These are phyloP conservation scores for Oryza longistaminata DNA, from an alignment of 176 grass and related monocot genomes.

Conservation along the genomic window DNA sequence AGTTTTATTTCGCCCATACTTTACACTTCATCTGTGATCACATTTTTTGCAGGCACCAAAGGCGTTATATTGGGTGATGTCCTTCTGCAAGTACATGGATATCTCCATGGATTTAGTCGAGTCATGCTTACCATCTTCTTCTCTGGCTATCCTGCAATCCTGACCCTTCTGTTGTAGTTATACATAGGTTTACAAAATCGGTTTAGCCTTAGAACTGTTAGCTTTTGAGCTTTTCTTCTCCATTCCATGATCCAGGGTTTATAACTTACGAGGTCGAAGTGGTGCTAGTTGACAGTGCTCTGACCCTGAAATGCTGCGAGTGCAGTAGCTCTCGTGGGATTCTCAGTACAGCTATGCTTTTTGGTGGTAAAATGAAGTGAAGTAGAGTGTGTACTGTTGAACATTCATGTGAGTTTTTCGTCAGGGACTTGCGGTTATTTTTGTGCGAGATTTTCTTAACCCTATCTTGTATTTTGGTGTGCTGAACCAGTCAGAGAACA, in stretches of 20 bases:
- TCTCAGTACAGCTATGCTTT: background rate
- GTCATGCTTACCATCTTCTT: slow-evolving; percentile 44
- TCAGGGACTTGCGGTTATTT: too few species aligned
- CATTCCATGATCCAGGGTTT: background rate
- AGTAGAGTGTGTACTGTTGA: too few species aligned
- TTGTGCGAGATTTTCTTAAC: too few species aligned
- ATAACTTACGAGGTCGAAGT: background rate
- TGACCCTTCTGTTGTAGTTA: slow-evolving; percentile 31
- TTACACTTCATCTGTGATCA: background rate
- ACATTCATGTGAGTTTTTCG: too few species aligned
- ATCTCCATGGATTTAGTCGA: slow-evolving; percentile 52
- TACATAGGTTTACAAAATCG: background rate
- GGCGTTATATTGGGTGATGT: slow-evolving; percentile 68
- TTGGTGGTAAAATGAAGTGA: background rate
- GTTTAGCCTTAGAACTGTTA: background rate
- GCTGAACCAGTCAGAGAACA: too few species aligned
- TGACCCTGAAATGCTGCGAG: too few species aligned
- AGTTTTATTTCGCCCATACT: background rate
- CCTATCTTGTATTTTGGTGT: too few species aligned
- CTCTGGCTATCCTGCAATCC: slow-evolving; percentile 54
- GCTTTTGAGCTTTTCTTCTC: background rate
- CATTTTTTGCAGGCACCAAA: slow-evolving; percentile 51
- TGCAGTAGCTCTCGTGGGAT: too few species aligned
- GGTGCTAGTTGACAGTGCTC: background rate
- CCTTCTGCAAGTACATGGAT: slow-evolving; percentile 68